Conservation (phyloP, 768 basidiomycete genomes). For the Polyporus arcularius region DNA sequence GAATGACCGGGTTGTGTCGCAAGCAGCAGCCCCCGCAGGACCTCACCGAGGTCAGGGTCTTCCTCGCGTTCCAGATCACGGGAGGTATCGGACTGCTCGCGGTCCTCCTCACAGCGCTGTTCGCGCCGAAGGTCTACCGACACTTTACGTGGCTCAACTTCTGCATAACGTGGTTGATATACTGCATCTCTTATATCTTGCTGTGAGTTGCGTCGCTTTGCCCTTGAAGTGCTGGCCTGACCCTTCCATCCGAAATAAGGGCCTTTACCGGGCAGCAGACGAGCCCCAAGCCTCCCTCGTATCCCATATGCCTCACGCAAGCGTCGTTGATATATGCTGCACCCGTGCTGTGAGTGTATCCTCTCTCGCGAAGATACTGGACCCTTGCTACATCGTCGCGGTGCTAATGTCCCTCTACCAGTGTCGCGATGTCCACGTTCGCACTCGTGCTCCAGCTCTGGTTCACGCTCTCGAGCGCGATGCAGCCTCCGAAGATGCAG, state of each 20-base stretch:
- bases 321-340: constrained; percentile 18
- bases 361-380: too few species aligned
- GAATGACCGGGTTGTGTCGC: neutral
- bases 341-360: constrained; percentile 17
- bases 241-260: neutral
- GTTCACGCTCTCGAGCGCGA: constrained; percentile 12
- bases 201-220: constrained; percentile 7
- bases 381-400: neutral
- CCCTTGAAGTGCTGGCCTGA: neutral
- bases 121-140: constrained; percentile 17
- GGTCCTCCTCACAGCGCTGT: constrained; percentile 17
- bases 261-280: constrained; percentile 19
- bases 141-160: constrained; percentile 25
- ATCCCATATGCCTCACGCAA: constrained; percentile 17
- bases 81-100: constrained; percentile 13
- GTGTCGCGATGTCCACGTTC: constrained; percentile 20
- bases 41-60: constrained; percentile 14
- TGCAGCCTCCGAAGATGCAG: constrained; percentile 5
- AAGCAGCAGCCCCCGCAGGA: neutral
- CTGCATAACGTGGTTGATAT: constrained; percentile 22
- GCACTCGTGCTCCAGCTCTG: constrained; percentile 18
- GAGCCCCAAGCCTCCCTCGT: constrained; percentile 7
- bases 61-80: constrained; percentile 11
- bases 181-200: constrained; percentile 18
- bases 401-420: neutral